phyloP scores from a whole-genome alignment of 495 filamentous ascomycete genomes.

The Daldinia concentrica region DNA sequence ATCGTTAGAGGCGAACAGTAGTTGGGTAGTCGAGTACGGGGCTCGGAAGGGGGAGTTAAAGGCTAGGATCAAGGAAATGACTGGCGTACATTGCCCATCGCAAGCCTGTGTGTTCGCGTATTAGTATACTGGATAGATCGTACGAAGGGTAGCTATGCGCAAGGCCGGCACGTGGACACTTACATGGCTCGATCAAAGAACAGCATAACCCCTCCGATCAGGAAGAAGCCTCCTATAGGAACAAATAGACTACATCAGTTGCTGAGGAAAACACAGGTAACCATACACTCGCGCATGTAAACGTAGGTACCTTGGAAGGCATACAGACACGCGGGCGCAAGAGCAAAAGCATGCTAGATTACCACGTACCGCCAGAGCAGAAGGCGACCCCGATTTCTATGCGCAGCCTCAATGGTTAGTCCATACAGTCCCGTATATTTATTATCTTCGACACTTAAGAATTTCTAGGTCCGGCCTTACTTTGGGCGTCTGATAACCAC shows the following conservation, averaged over 20 bases:
- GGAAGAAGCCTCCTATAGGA: slow-evolving; percentile 82
- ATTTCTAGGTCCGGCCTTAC: slow-evolving; percentile 59
- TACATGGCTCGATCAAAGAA: slow-evolving; percentile 97
- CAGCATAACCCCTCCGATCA: slow-evolving; percentile 89
- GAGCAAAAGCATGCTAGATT: slow-evolving; percentile 14
- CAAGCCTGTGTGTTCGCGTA: slow-evolving; percentile 62
- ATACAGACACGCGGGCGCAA: slow-evolving; percentile 22
- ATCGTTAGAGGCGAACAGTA: slow-evolving; percentile 17
- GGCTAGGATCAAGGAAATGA: slow-evolving; percentile 3
- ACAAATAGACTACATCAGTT: slow-evolving; percentile 30
- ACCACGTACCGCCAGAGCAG: slow-evolving; percentile 87
- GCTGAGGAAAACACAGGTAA: slow-evolving; percentile 1
- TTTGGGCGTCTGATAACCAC: slow-evolving; percentile 97
- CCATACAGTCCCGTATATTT: not conserved
- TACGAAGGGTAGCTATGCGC: not conserved
- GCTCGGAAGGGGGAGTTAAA: not conserved
- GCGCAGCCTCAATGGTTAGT: slow-evolving; percentile 25
- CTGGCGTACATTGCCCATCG: slow-evolving; percentile 82
- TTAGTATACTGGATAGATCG: not conserved
- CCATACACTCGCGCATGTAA: not conserved
- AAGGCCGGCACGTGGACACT: slow-evolving; percentile 44
- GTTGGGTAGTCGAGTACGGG: not conserved
- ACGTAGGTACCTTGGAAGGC: not conserved
- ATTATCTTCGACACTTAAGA: not conserved
- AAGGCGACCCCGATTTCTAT: slow-evolving; percentile 95